Base-by-base conservation (phyloP, 2,329 filamentous ascomycete genomes). In the Aspergillus sp. region DNA sequence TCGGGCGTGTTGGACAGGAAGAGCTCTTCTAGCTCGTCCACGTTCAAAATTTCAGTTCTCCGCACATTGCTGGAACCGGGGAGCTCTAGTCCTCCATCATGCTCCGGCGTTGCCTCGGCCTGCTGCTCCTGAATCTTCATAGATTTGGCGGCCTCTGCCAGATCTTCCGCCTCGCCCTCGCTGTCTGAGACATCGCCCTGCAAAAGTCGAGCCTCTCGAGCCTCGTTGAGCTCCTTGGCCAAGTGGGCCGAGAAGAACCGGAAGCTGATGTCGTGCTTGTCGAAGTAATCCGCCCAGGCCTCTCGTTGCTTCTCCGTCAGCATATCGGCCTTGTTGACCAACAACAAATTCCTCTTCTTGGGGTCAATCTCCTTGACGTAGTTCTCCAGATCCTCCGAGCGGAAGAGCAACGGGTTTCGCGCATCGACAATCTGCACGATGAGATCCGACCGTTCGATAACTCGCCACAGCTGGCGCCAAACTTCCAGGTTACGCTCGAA, bases 251-350 rank as follows among this genome's bases (percentile, higher is more conserved):
- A 99, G 81, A 99, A 99, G 81, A 98, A 99, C 69, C 90, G 90
- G 82, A 95, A 99, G 56, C 90, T 87, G 71, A 99, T 96, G 29
- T 88, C 87, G 26, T 90, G 86, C 67, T 87, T 81, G 67, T 88
- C 88, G 67, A 99, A 91, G 72, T 96, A 92, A 67, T 90, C 85
- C 3, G 93, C 93, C 95, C 95, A 99, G 0, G 84, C 82, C 65
- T 84, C 84, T 65, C 95, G 84, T 79, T 99, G 96, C 69, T 87
- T 86, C 52, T 87, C 76, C 1, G 93, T 96, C 91, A 99, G 93
- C 95, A 99, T 97, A 78, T 99, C 95, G 50, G 95, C 93, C 82
- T 99, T 99, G 83, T 99, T 99, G 72, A 99, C 94, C 57, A 99
- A 82, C 57, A 99, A 76, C 71, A 99, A 73, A 74, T 98, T 99